These are phyloP conservation scores for Gynostemma pentaphyllum DNA, from an alignment of 306 rosid species.

Conservation along the genomic window DNA sequence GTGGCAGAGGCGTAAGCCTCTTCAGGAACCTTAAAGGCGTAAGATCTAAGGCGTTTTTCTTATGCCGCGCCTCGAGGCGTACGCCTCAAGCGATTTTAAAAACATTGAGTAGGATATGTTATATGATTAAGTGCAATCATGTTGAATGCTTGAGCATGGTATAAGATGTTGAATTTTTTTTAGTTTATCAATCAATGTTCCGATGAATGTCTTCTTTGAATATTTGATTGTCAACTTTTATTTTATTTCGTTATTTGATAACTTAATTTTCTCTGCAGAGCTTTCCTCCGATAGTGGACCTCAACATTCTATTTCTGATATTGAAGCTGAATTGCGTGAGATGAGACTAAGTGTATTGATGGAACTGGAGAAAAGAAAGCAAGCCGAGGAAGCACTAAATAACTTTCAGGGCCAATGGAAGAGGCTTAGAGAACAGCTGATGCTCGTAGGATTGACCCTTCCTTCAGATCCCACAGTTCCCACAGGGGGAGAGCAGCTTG, in stretches of 20 bases:
- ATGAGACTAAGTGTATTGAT: slow-evolving; percentile 50
- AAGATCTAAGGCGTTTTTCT: no score
- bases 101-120: background rate
- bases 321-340: slow-evolving; percentile 61
- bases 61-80: no score
- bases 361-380: slow-evolving; percentile 86
- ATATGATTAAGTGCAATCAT: background rate
- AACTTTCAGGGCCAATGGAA: slow-evolving; percentile 57
- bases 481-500: slow-evolving; percentile 29
- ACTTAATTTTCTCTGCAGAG: slow-evolving; percentile 34
- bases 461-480: slow-evolving; percentile 39
- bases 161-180: background rate
- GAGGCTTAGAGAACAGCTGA: slow-evolving; percentile 51
- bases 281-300: slow-evolving; percentile 51
- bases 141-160: background rate
- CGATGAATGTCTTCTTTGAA: background rate
- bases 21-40: no score
- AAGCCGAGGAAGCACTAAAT: slow-evolving; percentile 65
- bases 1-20: no score
- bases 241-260: background rate
- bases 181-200: background rate
- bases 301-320: slow-evolving; percentile 24
- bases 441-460: slow-evolving; percentile 50
- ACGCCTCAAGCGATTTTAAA: no score
- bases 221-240: background rate